Evolutionary conservation across 495 filamentous ascomycete genomes (phyloP).

Genomic region (Podospora pseudopauciseta): DNA sequence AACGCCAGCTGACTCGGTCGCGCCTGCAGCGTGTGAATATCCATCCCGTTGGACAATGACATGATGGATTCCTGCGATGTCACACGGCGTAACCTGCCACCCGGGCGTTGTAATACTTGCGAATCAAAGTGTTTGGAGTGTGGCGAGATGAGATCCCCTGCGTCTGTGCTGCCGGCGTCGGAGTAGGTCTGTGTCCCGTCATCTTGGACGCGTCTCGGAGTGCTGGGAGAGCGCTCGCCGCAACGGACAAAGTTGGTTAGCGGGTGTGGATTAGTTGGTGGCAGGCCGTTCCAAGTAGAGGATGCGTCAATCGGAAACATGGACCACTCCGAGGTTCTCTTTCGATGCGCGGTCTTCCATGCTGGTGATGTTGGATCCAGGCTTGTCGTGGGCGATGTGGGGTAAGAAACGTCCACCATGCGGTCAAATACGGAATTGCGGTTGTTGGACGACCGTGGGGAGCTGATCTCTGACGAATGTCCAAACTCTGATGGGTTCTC

Average conservation of each 20-base stretch:
- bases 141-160: conserved; percentile 8
- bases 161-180: conserved; percentile 13
- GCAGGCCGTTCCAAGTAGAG: conserved; percentile 1
- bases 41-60: conserved; percentile 50
- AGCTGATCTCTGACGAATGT: conserved; percentile 72
- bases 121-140: conserved; percentile 22
- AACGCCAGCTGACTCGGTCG: conserved; percentile 52
- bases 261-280: conserved; percentile 14
- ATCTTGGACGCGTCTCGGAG: conserved; percentile 8
- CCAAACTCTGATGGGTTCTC: conserved; percentile 57
- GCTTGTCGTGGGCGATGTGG: conserved; percentile 71
- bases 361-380: conserved; percentile 56
- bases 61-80: conserved; percentile 54
- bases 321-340: conserved; percentile 53
- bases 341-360: conserved; percentile 49
- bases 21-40: conserved; percentile 53
- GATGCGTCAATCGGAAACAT: conserved; percentile 23
- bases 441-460: conserved; percentile 73
- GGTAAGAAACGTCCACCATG: conserved; percentile 56
- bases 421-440: conserved; percentile 77
- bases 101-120: conserved; percentile 14
- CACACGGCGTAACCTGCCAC: conserved; percentile 34
- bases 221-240: conserved; percentile 12
- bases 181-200: neutral
- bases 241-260: conserved; percentile 14